A percentile compares a stretch with the other conserved stretches of the same genome.
phyloP scores from a whole-genome alignment of 2,329 filamentous ascomycete genomes.

The Hypomyces rosellus region DNA sequence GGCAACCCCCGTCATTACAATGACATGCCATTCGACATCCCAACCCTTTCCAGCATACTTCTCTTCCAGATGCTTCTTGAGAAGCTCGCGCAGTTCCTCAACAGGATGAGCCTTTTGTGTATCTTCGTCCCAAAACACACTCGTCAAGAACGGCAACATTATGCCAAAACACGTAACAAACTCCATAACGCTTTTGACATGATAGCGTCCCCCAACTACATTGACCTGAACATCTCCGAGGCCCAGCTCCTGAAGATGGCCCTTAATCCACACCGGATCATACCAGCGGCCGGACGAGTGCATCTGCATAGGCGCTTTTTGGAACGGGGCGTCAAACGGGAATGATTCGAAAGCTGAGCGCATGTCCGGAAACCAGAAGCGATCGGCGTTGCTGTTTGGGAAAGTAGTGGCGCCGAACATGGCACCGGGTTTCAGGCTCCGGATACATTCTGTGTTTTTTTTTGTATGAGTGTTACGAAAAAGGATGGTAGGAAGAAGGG shows the following conservation, averaged over 20 bases:
- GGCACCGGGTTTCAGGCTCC: constrained; percentile 34
- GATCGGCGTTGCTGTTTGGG: constrained; percentile 25
- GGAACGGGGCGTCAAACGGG: constrained; percentile 33
- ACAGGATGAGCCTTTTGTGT: constrained; percentile 25
- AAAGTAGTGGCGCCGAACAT: constrained; percentile 32
- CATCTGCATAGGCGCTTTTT: constrained; percentile 31
- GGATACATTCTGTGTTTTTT: constrained; percentile 31
- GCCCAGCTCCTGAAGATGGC: constrained; percentile 28
- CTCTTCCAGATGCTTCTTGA: constrained; percentile 31
- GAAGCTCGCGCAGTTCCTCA: constrained; percentile 30
- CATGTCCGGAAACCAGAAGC: constrained; percentile 33
- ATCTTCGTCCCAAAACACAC: constrained; percentile 35
- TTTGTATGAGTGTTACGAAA: not conserved
- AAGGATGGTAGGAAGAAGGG: not conserved
- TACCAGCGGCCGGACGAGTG: constrained; percentile 35
- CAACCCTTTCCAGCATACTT: constrained; percentile 30
- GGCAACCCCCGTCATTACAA: constrained; percentile 21
- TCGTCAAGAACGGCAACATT: constrained; percentile 35
- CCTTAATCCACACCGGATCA: constrained; percentile 32
- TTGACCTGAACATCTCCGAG: constrained; percentile 34
- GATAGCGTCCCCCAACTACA: constrained; percentile 21
- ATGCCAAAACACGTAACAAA: constrained; percentile 29
- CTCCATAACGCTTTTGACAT: constrained; percentile 27
- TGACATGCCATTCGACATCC: constrained; percentile 19
- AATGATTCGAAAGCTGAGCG: constrained; percentile 33